Evolutionary conservation across 116 monocot species (phyloP), one percentile per base, ranked within the genome.

Genomic region (Papilionanthe hybrid): DNA sequence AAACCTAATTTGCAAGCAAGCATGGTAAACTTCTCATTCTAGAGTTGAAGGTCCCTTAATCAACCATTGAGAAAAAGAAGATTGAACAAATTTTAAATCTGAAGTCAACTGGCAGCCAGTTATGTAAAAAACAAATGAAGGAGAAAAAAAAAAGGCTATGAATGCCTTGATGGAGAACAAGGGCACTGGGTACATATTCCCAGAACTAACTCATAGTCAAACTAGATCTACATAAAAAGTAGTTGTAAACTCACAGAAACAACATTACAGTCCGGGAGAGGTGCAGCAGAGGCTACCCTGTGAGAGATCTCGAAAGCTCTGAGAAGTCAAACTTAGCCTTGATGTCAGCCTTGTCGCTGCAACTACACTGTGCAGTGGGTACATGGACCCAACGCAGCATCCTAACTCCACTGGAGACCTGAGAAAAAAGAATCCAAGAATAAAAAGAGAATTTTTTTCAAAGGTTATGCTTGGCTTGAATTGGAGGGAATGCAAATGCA

Each of bases 201-300:
- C 53, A 53, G 15, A 53, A 53, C 7, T 23, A 63, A 63, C 22
- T 7, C 1, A 1, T 22, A 25, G 63, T 1, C 22, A 7, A 63
- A 63, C 9, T 63, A 63, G 7, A 63, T 23, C 63, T 63, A 63
- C 63, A 5, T 6, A 63, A 63, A 63, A 23, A 25, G 9, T 23
- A 63, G 25, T 63, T 60, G 6, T 80, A 55, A 12, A 73, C 42
- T 79, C 72, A 86, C 55, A 82, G 82, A 79, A 82, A 82, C 68
- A 77, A 69, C 55, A 83, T 86, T 89, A 89, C 80, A 89, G 86
- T 55, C 86, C 89, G 73, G 89, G 86, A 86, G 71, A 89, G 82
- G 89, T 82, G 75, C 88, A 75, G 79, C 85, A 86, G 83, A 88
- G 81, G 89, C 66, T 89, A 89, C 89, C 89, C 82, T 89, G 84